Conservation (phyloP, 2,329 filamentous ascomycete genomes). For the Fusarium falciforme region DNA sequence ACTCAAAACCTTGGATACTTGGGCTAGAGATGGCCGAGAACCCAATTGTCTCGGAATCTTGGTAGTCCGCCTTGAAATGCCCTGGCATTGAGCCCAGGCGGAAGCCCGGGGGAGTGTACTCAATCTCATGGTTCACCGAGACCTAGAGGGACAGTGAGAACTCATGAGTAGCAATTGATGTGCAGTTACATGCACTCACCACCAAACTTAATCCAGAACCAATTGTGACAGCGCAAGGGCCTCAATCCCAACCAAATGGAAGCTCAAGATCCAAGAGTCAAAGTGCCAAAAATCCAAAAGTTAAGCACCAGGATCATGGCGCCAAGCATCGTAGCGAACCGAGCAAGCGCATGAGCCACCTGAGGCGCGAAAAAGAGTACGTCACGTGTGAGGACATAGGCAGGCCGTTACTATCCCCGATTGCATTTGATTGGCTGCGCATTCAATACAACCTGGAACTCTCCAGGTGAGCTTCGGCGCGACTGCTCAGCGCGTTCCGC, state of each 20-base stretch:
- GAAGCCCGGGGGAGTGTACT: conserved; percentile 36
- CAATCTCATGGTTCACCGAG: conserved; percentile 35
- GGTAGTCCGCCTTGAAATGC: conserved; percentile 24
- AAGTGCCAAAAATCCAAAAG: conserved; percentile 21
- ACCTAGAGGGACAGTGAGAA: conserved; percentile 21
- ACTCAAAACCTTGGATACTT: conserved; percentile 1
- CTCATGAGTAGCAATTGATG: conserved; percentile 9
- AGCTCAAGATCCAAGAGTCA: conserved; percentile 7
- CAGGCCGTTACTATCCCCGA: neutral
- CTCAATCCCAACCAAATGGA: conserved; percentile 6
- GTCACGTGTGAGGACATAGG: conserved; percentile 24
- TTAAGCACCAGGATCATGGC: conserved; percentile 20
- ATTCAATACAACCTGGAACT: conserved; percentile 13
- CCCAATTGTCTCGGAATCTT: conserved; percentile 11
- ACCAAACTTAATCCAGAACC: neutral
- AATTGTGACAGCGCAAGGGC: neutral
- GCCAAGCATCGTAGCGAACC: conserved; percentile 6
- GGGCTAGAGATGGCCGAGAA: conserved; percentile 14
- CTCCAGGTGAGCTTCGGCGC: conserved; percentile 17
- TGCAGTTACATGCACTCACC: conserved; percentile 23
- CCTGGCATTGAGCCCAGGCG: conserved; percentile 37
- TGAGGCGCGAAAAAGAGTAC: neutral
- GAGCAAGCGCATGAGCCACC: neutral
- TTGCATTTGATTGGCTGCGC: conserved; percentile 33
- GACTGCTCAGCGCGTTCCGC: conserved; percentile 7